phyloP scores from a whole-genome alignment of 208 protist genomes.

The Leishmania turanica region DNA sequence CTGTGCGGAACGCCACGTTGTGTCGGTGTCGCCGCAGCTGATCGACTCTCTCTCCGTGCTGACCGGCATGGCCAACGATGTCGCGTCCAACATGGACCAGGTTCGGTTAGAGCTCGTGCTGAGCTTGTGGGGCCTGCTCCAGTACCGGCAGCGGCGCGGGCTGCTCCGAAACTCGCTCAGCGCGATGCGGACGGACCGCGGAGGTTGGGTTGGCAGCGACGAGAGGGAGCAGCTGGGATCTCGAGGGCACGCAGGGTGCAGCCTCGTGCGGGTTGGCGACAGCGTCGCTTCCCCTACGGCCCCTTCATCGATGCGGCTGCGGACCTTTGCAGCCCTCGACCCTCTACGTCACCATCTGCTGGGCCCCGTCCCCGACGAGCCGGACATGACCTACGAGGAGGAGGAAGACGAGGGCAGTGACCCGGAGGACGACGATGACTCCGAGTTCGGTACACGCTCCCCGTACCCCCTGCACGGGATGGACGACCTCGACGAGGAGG shows the following conservation, averaged over 20 bases:
- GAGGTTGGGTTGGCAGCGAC: neutral
- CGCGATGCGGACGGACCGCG: slow-evolving; percentile 4
- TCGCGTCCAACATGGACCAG: slow-evolving; percentile 22
- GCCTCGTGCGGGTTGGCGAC: slow-evolving; percentile 8
- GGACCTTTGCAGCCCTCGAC: slow-evolving; percentile 17
- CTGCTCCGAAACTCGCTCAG: slow-evolving; percentile 13
- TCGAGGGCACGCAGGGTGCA: neutral
- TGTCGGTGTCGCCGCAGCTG: slow-evolving; percentile 23
- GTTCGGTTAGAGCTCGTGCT: slow-evolving; percentile 33
- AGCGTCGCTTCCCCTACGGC: slow-evolving; percentile 2
- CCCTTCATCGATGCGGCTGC: slow-evolving; percentile 18
- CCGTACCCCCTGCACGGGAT: slow-evolving; percentile 24
- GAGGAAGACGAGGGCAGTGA: slow-evolving; percentile 29
- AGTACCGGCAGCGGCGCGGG: slow-evolving; percentile 29
- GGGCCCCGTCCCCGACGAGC: slow-evolving; percentile 5
- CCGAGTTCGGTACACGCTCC: slow-evolving; percentile 4
- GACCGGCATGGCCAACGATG: slow-evolving; percentile 33
- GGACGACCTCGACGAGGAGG: slow-evolving; percentile 31
- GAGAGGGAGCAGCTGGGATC: neutral
- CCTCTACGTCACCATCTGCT: slow-evolving; percentile 12
- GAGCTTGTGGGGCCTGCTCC: slow-evolving; percentile 33
- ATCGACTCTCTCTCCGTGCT: slow-evolving; percentile 26
- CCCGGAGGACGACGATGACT: slow-evolving; percentile 21
- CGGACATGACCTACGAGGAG: slow-evolving; percentile 22
- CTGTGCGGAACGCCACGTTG: slow-evolving; percentile 36